These are phyloP conservation scores for Citrus sinensis DNA, from an alignment of 345 rosid species.

Conservation along the genomic window DVS_A1.0 CM039163.1:25895001-25895500, in stretches of 20 bases:
- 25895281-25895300: neutral
- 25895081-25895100: constrained; percentile 1
- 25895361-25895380: no score
- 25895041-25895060: neutral
- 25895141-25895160: constrained; percentile 79
- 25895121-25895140: constrained; percentile 95
- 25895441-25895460: no score
- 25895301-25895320: neutral
- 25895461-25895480: no score
- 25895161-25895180: constrained; percentile 97
- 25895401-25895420: no score
- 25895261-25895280: constrained; percentile 46
- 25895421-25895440: no score
- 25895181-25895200: constrained; percentile 89
- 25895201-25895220: constrained; percentile 95
- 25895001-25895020: no score
- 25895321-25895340: no score
- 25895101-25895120: constrained; percentile 70
- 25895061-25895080: neutral
- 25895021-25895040: neutral
- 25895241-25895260: constrained; percentile 85
- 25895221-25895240: constrained; percentile 73
- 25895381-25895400: no score
- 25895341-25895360: rapidly evolving
- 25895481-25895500: no score